phyloP scores from a whole-genome alignment of 2,329 filamentous ascomycete genomes.

The Aaosphaeria arxii region DNA sequence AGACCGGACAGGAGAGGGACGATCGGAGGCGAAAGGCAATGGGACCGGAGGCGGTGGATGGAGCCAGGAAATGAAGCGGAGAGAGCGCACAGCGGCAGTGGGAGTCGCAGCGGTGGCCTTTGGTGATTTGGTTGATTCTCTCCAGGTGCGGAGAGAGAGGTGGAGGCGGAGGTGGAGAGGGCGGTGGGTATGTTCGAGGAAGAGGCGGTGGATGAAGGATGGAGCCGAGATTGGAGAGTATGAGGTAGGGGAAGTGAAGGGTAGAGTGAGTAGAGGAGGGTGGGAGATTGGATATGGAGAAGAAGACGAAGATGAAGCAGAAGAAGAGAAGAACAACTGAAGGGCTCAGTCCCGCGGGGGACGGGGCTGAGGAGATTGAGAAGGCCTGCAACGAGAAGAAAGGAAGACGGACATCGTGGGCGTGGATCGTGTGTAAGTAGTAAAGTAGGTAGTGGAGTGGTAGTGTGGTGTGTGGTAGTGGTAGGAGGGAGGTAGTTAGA shows the following conservation, averaged over 20 bases:
- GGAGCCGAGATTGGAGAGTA: not conserved
- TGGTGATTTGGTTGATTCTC: no score
- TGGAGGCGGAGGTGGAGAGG: constrained; percentile 1
- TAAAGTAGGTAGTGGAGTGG: constrained; percentile 28
- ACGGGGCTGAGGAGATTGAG: constrained; percentile 48
- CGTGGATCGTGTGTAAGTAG: constrained; percentile 30
- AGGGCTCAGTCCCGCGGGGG: constrained; percentile 48
- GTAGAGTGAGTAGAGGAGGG: not conserved
- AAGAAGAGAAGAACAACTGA: constrained; percentile 5
- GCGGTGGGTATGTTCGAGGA: constrained; percentile 1
- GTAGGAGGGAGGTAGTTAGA: constrained; percentile 15
- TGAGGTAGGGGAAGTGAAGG: not conserved
- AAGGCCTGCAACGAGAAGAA: constrained; percentile 42
- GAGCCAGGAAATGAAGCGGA: constrained; percentile 64
- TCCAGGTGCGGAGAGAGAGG: not conserved
- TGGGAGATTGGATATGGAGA: not conserved
- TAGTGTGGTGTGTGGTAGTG: constrained; percentile 17
- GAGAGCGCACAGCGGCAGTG: not conserved
- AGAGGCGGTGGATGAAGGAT: constrained; percentile 8
- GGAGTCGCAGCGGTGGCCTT: no score
- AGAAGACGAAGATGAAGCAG: constrained; percentile 8
- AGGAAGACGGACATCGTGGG: constrained; percentile 37
- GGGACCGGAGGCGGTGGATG: not conserved
- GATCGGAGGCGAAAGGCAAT: not conserved
- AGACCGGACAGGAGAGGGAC: not conserved